Evolutionary conservation across 371 early-diverging fungal genomes (phyloP), one percentile per base, ranked within the genome.

Genomic region (Mortierella sp.): DNA sequence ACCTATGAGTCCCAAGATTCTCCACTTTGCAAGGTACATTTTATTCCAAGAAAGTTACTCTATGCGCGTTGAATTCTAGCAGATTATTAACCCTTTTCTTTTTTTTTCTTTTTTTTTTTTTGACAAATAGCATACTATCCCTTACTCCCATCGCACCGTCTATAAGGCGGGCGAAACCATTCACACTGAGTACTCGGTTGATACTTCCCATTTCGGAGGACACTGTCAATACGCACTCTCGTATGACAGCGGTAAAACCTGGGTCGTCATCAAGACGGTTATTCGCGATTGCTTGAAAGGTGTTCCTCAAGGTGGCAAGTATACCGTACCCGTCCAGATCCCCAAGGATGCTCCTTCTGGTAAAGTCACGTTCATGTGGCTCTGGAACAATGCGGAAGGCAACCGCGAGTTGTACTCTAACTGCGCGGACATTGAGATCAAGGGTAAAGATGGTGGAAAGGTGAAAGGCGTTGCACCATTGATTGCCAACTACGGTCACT

Each of bases 211-310:
- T 71, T 84, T 85, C 22, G 93, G 92, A 61, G 93, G 93, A 38
- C 90, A 90, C 65, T 93, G 94, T 67, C 90, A 92, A 81, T 93
- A 91, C 67, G 84, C 94, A 2, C 70, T 94, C 36, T 88, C 89
- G 4, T 90, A 90, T 58, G 91, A 94, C 72, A 84, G 85, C 58
- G 93, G 89, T 50, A 81, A 84, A 38, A 87, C 86, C 50, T 93
- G 88, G 75, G 92, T 89, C 2, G 92, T 90, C 21, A 24, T 93
- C 59, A 79, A 90, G 24, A 87, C 87, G 36, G 80, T 88, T 58
- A 74, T 90, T 55, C 75, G 86, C 24, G 72, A 84, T 36, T 91
- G 90, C 68, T 72, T 89, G 55, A 55, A 71, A n/a, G 69, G 67
- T 62, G 77, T 68, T 2, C 7, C 22, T 13, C 15, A n/a, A 16